Conservation (phyloP, 164 flowering plant species). For the Paratinospora sagittata region DNA sequence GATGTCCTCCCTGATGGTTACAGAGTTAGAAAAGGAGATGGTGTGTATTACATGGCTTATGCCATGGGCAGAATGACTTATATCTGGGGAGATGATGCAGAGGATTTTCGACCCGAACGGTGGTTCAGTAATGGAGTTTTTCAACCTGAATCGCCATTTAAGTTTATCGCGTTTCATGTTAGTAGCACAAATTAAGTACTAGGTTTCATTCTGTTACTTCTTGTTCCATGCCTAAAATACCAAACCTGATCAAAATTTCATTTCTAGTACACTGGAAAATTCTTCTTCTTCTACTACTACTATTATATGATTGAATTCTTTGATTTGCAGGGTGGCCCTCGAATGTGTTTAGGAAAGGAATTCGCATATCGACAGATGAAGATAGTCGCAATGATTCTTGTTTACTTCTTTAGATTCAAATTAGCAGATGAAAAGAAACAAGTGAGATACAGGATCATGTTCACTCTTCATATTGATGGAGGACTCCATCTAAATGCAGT, state of each 20-base stretch:
- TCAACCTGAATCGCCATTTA: slow-evolving; percentile 62
- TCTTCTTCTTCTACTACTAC: background rate
- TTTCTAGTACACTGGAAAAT: too few species aligned
- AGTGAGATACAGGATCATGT: slow-evolving; percentile 55
- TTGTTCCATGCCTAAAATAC: too few species aligned
- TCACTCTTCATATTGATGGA: slow-evolving; percentile 60
- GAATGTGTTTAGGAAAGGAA: slow-evolving; percentile 66
- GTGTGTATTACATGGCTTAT: slow-evolving; percentile 47
- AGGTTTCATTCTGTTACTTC: background rate
- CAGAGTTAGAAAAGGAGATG: slow-evolving; percentile 56
- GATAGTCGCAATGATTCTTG: slow-evolving; percentile 49
- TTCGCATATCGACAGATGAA: slow-evolving; percentile 84
- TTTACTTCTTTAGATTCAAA: slow-evolving; percentile 48
- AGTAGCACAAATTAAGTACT: slow-evolving; percentile 10
- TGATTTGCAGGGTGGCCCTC: slow-evolving; percentile 61
- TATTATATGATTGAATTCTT: background rate
- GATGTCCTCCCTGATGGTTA: slow-evolving; percentile 75
- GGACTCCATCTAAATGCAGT: slow-evolving; percentile 47
- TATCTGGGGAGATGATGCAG: slow-evolving; percentile 78
- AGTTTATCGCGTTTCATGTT: slow-evolving; percentile 66
- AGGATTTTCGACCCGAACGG: slow-evolving; percentile 58
- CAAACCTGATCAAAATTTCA: too few species aligned
- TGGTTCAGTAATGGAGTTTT: slow-evolving; percentile 62
- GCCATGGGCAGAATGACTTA: slow-evolving; percentile 74
- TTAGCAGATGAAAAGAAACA: slow-evolving; percentile 36